These are phyloP conservation scores for Colletotrichum noveboracense DNA, from an alignment of 2,329 filamentous ascomycete species.

Conservation along the genomic window DNA sequence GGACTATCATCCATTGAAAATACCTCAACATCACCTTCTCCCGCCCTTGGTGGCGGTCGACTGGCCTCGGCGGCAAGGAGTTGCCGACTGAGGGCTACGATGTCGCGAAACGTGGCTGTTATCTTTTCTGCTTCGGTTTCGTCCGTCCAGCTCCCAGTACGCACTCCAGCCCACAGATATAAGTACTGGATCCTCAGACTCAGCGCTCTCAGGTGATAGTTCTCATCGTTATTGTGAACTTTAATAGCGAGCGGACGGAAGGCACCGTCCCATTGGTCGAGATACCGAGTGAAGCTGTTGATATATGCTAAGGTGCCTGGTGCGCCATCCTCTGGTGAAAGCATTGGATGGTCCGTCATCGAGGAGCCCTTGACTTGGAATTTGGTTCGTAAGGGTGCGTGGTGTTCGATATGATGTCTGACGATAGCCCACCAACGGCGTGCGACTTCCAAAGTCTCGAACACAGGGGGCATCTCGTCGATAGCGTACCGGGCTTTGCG, in stretches of 20 bases:
- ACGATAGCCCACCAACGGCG: not conserved
- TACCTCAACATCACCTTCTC: not conserved
- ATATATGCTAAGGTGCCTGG: not conserved
- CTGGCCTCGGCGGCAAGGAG: not conserved
- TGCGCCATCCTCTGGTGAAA: not conserved
- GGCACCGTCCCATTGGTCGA: not conserved
- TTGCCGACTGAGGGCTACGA: not conserved
- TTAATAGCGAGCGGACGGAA: not conserved
- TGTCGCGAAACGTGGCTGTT: not conserved
- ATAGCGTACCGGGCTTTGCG: not conserved
- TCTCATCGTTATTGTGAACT: not conserved
- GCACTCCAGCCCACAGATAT: not conserved
- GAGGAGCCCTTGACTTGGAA: not conserved
- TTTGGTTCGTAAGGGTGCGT: not conserved
- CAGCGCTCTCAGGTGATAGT: not conserved
- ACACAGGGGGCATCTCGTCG: constrained; percentile 3
- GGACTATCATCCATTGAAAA: not conserved
- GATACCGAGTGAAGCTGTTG: not conserved
- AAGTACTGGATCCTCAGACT: constrained; percentile 2
- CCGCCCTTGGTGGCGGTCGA: not conserved
- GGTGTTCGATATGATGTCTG: not conserved
- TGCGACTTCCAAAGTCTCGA: not conserved
- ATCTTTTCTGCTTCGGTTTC: not conserved
- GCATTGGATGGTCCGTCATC: not conserved
- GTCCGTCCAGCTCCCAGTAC: not conserved